Evolutionary conservation across 805 yeast genomes (phyloP).

Genomic region (Metschnikowia noctiluminum): DNA sequence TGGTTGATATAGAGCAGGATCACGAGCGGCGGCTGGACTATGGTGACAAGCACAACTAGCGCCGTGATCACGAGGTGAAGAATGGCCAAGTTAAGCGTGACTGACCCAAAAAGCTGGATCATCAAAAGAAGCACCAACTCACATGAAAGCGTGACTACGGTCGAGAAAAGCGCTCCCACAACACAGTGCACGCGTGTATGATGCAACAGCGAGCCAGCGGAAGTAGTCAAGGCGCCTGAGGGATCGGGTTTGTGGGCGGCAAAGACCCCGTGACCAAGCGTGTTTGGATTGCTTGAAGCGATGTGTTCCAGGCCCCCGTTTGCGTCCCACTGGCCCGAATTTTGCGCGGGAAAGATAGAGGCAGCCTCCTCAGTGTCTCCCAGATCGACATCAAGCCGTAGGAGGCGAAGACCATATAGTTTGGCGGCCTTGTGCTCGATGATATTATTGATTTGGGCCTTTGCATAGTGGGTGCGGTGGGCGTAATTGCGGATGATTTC

Average conservation of each 20-base stretch:
- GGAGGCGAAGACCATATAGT: conserved; percentile 15
- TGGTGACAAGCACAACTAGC: conserved; percentile 37
- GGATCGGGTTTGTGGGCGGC: background rate
- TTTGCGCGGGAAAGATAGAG: background rate
- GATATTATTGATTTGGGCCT: conserved; percentile 26
- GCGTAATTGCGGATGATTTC: conserved; percentile 25
- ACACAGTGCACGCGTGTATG: conserved; percentile 5
- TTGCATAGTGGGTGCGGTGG: conserved; percentile 17
- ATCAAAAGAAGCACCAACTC: conserved; percentile 33
- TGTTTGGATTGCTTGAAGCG: background rate
- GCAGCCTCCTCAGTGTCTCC: conserved; percentile 5
- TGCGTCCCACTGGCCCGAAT: background rate
- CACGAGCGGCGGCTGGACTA: conserved; percentile 43
- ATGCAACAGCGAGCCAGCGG: no score
- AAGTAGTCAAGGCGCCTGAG: no score
- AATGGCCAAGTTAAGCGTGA: conserved; percentile 23
- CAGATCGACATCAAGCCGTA: conserved; percentile 18
- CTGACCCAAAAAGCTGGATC: conserved; percentile 31
- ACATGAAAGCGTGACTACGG: conserved; percentile 29
- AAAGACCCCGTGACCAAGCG: background rate
- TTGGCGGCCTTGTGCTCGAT: conserved; percentile 17
- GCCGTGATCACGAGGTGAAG: conserved; percentile 39
- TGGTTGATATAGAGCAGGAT: conserved; percentile 30
- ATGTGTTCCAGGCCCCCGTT: background rate
- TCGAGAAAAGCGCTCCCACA: conserved; percentile 28